Evolutionary conservation across 2,329 filamentous ascomycete genomes (phyloP).

Genomic region (Fusarium nisikadoi): DNA sequence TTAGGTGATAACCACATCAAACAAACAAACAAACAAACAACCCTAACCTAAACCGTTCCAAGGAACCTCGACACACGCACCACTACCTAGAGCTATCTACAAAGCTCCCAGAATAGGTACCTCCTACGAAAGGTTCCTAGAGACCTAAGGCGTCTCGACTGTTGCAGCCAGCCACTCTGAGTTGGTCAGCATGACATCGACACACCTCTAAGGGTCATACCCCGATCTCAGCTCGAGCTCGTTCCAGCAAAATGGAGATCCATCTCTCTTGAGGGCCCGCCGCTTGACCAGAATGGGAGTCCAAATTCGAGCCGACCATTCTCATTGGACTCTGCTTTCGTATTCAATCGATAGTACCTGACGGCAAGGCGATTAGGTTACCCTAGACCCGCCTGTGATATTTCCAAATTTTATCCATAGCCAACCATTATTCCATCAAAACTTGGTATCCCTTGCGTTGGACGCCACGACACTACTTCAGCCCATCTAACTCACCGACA

Average conservation of each 20-base stretch:
- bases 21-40: not conserved
- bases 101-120: not conserved
- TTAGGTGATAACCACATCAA: not conserved
- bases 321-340: constrained; percentile 11
- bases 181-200: constrained; percentile 23
- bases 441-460: constrained; percentile 30
- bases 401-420: constrained; percentile 22
- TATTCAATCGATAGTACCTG: constrained; percentile 21
- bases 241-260: constrained; percentile 19
- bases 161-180: constrained; percentile 28
- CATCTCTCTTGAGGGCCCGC: constrained; percentile 13
- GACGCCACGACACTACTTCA: constrained; percentile 22
- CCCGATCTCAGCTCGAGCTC: constrained; percentile 21
- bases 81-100: not conserved
- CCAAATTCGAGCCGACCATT: not conserved
- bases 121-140: not conserved
- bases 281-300: constrained; percentile 28
- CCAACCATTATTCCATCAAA: constrained; percentile 23
- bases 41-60: not conserved
- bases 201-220: constrained; percentile 11
- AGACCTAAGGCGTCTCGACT: not conserved
- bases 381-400: constrained; percentile 23
- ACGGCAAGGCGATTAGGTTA: constrained; percentile 18
- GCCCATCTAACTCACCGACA: constrained; percentile 20
- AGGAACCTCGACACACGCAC: not conserved